Conservation (phyloP, 768 basidiomycete genomes). For the Panaeolus cyanescens region DNA sequence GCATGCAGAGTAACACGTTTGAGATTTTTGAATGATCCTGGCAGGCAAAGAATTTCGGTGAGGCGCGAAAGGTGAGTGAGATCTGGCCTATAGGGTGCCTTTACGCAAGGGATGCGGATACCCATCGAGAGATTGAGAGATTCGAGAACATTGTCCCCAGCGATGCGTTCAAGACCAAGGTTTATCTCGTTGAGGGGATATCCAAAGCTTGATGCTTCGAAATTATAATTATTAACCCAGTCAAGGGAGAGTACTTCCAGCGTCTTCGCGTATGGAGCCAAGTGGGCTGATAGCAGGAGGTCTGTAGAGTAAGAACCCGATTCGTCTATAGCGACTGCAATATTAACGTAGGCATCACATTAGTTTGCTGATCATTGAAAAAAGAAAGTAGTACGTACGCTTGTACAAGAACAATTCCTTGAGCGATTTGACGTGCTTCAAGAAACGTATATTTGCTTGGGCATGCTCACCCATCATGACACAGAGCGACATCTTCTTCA, state of each 20-base stretch:
- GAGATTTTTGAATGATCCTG: background rate
- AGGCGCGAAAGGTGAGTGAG: background rate
- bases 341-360: no score
- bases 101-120: background rate
- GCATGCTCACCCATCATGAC: background rate
- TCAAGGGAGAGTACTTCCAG: background rate
- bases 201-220: background rate
- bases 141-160: background rate
- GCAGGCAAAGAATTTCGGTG: background rate
- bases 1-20: background rate
- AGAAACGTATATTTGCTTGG: background rate
- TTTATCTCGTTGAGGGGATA: background rate
- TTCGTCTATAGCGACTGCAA: no score
- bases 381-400: background rate
- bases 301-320: background rate
- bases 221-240: background rate
- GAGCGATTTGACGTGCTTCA: background rate
- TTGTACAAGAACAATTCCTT: background rate
- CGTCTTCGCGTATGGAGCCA: background rate
- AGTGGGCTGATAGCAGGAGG: background rate
- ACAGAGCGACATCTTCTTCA: no score
- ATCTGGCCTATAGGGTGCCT: background rate
- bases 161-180: background rate
- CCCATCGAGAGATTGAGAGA: background rate
- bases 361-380: background rate